Conservation (phyloP, 2,329 filamentous ascomycete species). For the Albophoma yamanashiensis region DNA sequence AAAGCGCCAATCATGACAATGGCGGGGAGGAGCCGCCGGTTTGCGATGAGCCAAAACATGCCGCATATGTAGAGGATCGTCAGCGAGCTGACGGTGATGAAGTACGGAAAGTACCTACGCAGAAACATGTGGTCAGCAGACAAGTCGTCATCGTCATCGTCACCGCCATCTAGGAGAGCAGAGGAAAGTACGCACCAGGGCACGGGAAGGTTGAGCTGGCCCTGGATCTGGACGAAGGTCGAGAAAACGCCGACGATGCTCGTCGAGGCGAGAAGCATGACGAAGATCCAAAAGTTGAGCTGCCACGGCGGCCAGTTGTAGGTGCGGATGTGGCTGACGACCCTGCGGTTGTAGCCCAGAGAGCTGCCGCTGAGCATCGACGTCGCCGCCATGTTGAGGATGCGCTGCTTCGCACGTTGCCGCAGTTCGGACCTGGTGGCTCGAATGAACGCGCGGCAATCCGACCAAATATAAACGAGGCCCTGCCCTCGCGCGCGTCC, state of each 20-base stretch:
- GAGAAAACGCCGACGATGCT: constrained; percentile 52
- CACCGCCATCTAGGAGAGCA: not conserved
- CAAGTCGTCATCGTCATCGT: not conserved
- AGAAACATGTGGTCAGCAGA: not conserved
- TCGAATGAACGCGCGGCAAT: not conserved
- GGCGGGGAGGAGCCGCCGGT: constrained; percentile 48
- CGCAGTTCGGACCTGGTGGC: not conserved
- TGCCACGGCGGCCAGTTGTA: constrained; percentile 62
- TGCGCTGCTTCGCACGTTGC: not conserved
- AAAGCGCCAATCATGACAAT: constrained; percentile 56
- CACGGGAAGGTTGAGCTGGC: constrained; percentile 39
- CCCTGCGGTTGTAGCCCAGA: constrained; percentile 30
- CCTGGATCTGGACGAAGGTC: constrained; percentile 48
- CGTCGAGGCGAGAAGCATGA: constrained; percentile 50
- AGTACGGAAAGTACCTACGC: constrained; percentile 57
- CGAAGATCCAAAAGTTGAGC: constrained; percentile 56
- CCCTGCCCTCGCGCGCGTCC: not conserved
- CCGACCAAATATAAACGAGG: not conserved
- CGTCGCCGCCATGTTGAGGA: not conserved
- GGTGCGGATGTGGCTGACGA: constrained; percentile 36
- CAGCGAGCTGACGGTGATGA: constrained; percentile 46
- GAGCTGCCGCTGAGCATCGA: constrained; percentile 23
- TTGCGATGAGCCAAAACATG: constrained; percentile 51
- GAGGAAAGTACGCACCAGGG: constrained; percentile 41
- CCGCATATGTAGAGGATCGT: constrained; percentile 56